Evolutionary conservation across 306 rosid genomes (phyloP), one percentile per base, ranked within the genome.

Genomic region (Malus orientalis): DNA sequence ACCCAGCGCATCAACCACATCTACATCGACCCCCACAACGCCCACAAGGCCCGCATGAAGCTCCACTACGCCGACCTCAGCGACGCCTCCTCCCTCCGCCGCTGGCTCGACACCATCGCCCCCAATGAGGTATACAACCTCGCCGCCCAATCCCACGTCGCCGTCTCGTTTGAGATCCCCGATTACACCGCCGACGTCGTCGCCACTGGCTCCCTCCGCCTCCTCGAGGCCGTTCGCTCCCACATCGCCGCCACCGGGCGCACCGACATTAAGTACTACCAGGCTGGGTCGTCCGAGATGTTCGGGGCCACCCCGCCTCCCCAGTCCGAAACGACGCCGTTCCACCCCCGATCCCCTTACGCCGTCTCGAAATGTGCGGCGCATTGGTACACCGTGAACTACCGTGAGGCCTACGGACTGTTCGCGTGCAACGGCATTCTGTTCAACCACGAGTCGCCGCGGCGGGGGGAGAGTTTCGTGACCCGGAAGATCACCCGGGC

Each of bases 221-320:
- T 96, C 71, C 86, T 96, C 6, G 99, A 96, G 84, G 97, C 98
- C 15, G 97, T 96, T 33, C 91, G 97, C 11, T 91, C 97, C 45
- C 99, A 96, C 86, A 83, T 96, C 84, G 83, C 86, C 74, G 88
- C 90, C 81, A 61, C 97, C 2, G 92, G 89, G 4, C 86, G 99
- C 10, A 47, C 58, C 61, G 87, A 92, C 67, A 89, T 96, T 51
- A 88, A 86, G 2, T 96, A 96, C 47, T 96, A 96, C 87, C 98
- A 93, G 63, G 99, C 99, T n/a, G 99, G 99, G 5, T 92, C 98
- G 2, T 91, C 98, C 3, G 99, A 96, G 73, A 96, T 96, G 99
- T 92, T 92, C 67, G 99, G 98, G 0, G 55, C 99, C 3, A 92
- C 99, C 0, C 90, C 97, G 2, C 99, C 99, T 2, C 99, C 99